Evolutionary conservation across 2,329 filamentous ascomycete species (phyloP).

Genomic region (Emergomyces pasteurianus): DNA sequence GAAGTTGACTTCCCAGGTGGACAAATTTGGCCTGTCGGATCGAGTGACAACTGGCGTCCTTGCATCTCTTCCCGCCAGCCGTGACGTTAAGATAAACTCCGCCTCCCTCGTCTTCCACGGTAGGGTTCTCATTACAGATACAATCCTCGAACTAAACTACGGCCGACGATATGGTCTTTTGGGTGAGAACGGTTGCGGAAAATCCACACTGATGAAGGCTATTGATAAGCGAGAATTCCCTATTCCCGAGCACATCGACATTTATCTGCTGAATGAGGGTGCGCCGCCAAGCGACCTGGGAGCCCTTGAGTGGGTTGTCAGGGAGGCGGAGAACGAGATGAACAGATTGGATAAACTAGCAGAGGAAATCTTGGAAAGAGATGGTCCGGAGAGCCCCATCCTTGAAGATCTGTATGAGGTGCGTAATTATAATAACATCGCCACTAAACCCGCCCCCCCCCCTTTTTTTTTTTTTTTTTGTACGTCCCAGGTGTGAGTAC

Average conservation of each 20-base stretch:
- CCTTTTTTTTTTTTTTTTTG: too few relatives aligned
- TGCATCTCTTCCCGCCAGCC: conserved; percentile 68
- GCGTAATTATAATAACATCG: conserved; percentile 26
- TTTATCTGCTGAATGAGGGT: conserved; percentile 96
- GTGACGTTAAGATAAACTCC: conserved; percentile 95
- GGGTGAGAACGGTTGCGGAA: conserved; percentile 98
- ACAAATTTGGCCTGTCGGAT: conserved; percentile 91
- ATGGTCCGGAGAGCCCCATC: conserved; percentile 81
- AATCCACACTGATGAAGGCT: conserved; percentile 93
- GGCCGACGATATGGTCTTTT: conserved; percentile 87
- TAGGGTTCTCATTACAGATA: conserved; percentile 87
- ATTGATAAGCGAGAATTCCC: conserved; percentile 91
- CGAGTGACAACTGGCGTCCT: conserved; percentile 97
- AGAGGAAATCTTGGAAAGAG: conserved; percentile 80
- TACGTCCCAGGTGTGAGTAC: neutral
- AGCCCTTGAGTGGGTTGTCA: conserved; percentile 94
- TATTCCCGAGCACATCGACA: conserved; percentile 91
- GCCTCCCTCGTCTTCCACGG: conserved; percentile 94
- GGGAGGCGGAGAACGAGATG: conserved; percentile 85
- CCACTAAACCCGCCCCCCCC: too few relatives aligned
- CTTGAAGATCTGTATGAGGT: conserved; percentile 95
- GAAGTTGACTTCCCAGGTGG: conserved; percentile 83
- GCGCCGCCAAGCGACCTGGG: conserved; percentile 79
- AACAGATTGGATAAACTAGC: conserved; percentile 77
- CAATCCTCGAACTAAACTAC: conserved; percentile 83